phyloP scores from a whole-genome alignment of 768 basidiomycete genomes.

The Lanmaoa rubissima region DNA sequence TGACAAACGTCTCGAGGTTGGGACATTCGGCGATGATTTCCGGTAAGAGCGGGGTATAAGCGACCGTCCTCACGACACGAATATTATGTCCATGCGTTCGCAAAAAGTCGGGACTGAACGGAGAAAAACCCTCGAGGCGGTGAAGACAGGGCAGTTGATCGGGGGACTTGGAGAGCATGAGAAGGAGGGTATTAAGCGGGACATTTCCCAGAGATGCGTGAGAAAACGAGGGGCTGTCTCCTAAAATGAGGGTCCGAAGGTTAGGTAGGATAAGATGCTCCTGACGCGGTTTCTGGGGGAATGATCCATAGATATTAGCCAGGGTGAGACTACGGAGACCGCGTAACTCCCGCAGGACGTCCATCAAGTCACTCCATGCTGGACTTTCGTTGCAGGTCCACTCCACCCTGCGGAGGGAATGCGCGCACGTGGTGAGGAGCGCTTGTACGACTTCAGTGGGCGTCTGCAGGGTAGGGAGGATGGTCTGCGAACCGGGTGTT shows the following conservation, averaged over 20 bases:
- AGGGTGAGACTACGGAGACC: conserved; percentile 42
- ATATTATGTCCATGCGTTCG: conserved; percentile 42
- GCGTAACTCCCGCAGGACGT: conserved; percentile 33
- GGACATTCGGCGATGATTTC: conserved; percentile 39
- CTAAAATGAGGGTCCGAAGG: conserved; percentile 43
- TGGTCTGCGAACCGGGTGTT: conserved; percentile 15
- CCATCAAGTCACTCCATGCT: conserved; percentile 38
- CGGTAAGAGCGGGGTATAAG: conserved; percentile 33
- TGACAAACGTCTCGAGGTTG: conserved; percentile 43
- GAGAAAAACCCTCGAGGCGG: conserved; percentile 44
- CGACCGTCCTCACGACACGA: conserved; percentile 38
- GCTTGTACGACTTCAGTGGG: conserved; percentile 35
- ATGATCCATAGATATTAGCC: conserved; percentile 38
- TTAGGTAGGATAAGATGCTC: conserved; percentile 33
- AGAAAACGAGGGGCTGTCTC: conserved; percentile 32
- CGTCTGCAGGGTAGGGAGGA: conserved; percentile 26
- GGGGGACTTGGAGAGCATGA: conserved; percentile 33
- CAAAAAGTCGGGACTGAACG: conserved; percentile 42
- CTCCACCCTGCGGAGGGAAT: conserved; percentile 42
- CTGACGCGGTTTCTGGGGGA: conserved; percentile 18
- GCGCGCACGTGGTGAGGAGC: conserved; percentile 31
- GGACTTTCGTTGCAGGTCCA: conserved; percentile 47
- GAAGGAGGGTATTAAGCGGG: conserved; percentile 42
- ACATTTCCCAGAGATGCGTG: conserved; percentile 34
- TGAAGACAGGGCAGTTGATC: conserved; percentile 39